A percentile compares a stretch with the other conserved stretches of the same genome.
These are phyloP conservation scores for Apium graveolens DNA, from an alignment of 129 eudicot species.

Conservation along the genomic window DNA sequence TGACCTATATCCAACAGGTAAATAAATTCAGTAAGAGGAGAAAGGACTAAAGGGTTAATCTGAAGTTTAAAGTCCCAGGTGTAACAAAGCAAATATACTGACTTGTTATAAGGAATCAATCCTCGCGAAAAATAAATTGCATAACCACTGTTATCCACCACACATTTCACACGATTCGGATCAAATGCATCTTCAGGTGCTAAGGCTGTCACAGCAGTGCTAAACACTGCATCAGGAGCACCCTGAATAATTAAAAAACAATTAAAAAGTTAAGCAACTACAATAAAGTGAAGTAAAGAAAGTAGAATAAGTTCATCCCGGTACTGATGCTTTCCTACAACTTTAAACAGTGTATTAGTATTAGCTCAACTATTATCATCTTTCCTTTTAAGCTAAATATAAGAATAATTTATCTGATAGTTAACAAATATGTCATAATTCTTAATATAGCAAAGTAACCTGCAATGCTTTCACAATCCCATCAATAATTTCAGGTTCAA, in stretches of 20 bases:
- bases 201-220: slow-evolving; percentile 91
- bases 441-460: slow-evolving; percentile 26
- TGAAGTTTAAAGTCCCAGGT: not conserved
- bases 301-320: not conserved
- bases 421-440: slow-evolving; percentile 29
- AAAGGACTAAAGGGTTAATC: not conserved
- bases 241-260: slow-evolving; percentile 33
- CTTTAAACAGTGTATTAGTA: not conserved
- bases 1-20: slow-evolving; percentile 39
- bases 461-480: slow-evolving; percentile 92
- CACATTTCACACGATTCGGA: slow-evolving; percentile 92
- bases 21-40: not conserved
- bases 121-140: slow-evolving; percentile 93
- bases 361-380: slow-evolving; percentile 24
- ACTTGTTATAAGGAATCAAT: slow-evolving; percentile 87
- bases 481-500: slow-evolving; percentile 93
- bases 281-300: not conserved
- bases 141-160: slow-evolving; percentile 80
- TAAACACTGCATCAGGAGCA: slow-evolving; percentile 92
- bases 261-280: not conserved
- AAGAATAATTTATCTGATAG: slow-evolving; percentile 39
- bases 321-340: not conserved
- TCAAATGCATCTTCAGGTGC: slow-evolving; percentile 93
- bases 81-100: slow-evolving; percentile 18
- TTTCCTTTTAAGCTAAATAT: slow-evolving; percentile 30